Conservation (phyloP, 192 early-diverging fungal species). For the Obelidium mucronatum region DNA sequence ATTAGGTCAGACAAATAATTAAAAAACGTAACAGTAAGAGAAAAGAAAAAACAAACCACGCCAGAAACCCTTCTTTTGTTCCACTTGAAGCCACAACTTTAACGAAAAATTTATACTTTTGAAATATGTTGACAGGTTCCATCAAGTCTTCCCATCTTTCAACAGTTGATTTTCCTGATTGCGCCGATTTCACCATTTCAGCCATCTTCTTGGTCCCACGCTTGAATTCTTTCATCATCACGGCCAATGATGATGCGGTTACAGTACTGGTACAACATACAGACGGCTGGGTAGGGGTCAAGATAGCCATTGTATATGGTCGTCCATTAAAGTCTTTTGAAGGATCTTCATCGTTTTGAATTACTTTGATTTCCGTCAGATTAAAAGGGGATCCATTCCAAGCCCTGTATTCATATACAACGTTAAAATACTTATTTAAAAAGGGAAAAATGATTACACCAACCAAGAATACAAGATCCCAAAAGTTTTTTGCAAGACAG, state of each 20-base stretch:
- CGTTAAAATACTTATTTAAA: too few relatives aligned
- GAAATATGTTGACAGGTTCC: not conserved
- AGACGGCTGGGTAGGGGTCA: not conserved
- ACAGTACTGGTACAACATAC: not conserved
- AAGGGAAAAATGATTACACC: not conserved
- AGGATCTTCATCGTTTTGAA: not conserved
- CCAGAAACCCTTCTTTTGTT: not conserved
- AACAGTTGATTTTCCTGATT: too few relatives aligned
- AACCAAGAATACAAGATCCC: not conserved
- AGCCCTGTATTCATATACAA: too few relatives aligned
- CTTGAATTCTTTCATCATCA: not conserved
- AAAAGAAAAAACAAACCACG: too few relatives aligned
- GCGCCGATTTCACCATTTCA: not conserved
- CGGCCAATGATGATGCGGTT: not conserved
- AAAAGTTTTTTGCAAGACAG: not conserved
- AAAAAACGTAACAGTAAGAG: too few relatives aligned
- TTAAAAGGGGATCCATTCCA: too few relatives aligned
- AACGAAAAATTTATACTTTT: not conserved
- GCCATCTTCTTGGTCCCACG: not conserved
- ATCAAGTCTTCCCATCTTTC: not conserved
- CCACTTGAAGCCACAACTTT: not conserved
- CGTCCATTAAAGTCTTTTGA: not conserved
- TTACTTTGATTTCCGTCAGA: not conserved
- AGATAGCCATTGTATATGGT: not conserved
- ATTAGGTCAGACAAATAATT: too few relatives aligned